Conservation (phyloP, 2,329 filamentous ascomycete species). For the Sarocladium brachiariae region DNA sequence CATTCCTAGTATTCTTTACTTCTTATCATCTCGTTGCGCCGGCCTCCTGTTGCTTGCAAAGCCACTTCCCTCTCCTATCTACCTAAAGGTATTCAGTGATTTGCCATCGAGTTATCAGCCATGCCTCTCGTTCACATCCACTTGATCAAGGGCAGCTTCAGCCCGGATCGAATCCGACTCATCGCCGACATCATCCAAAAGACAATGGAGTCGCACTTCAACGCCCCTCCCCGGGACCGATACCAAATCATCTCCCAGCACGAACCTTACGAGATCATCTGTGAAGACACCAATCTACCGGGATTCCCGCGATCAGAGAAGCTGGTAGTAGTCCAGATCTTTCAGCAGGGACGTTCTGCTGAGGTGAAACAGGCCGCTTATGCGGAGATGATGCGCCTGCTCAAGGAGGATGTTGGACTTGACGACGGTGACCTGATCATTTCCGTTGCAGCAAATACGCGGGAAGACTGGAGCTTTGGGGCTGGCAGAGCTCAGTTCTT, state of each 20-base stretch:
- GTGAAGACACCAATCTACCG: neutral
- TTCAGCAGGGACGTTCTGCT: neutral
- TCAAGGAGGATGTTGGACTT: neutral
- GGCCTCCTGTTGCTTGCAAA: too few relatives aligned
- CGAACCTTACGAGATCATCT: neutral
- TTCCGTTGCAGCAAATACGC: neutral
- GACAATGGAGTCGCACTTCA: neutral
- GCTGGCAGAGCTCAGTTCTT: neutral
- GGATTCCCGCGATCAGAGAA: neutral
- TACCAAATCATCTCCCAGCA: neutral
- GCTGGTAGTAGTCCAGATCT: neutral
- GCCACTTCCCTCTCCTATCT: neutral
- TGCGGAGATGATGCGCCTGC: neutral
- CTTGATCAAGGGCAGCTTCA: conserved; percentile 1
- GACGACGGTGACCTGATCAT: neutral
- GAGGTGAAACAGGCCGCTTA: neutral
- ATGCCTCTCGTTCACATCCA: neutral
- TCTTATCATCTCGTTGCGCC: too few relatives aligned
- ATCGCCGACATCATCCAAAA: neutral
- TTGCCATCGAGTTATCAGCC: neutral
- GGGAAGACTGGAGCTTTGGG: neutral
- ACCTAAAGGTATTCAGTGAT: neutral
- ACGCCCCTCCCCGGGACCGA: neutral
- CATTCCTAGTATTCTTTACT: neutral
- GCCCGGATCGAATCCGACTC: neutral